These are phyloP conservation scores for Colletotrichum eleusines DNA, from an alignment of 2,329 filamentous ascomycete species.

Conservation along the genomic window DNA sequence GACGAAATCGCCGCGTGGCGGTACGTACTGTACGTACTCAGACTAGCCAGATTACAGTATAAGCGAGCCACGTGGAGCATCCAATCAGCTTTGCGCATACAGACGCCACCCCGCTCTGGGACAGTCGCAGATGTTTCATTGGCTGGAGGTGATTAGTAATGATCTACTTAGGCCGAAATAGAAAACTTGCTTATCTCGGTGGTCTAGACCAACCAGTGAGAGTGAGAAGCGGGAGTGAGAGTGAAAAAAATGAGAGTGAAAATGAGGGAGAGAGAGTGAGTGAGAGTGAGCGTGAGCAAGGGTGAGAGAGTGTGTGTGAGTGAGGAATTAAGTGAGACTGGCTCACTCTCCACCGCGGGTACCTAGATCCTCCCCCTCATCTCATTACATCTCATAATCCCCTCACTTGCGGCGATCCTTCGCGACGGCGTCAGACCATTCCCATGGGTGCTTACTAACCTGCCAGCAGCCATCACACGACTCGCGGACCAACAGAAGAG, in stretches of 20 bases:
- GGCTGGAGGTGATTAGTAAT: background rate
- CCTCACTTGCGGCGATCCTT: constrained; percentile 3
- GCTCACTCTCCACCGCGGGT: background rate
- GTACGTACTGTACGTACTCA: constrained; percentile 4
- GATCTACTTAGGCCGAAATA: background rate
- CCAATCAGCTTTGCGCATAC: no score
- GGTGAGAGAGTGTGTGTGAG: no score
- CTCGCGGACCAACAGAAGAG: background rate
- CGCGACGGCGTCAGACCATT: constrained; percentile 1
- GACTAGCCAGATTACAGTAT: no score
- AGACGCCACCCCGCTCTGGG: background rate
- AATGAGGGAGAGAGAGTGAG: no score
- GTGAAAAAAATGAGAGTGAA: no score
- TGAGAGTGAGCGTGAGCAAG: no score
- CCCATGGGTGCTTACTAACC: constrained; percentile 24
- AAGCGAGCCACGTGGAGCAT: no score
- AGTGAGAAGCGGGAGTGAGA: background rate
- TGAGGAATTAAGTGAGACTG: background rate
- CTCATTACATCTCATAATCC: no score
- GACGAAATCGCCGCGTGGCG: constrained; percentile 6
- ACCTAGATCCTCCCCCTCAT: background rate
- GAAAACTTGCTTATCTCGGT: background rate
- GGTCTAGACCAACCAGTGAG: background rate
- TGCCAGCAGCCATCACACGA: background rate
- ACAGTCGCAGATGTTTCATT: background rate